Base-by-base conservation (phyloP, 1,284 basidiomycete genomes). In the Moesziomyces aphidis region DNA sequence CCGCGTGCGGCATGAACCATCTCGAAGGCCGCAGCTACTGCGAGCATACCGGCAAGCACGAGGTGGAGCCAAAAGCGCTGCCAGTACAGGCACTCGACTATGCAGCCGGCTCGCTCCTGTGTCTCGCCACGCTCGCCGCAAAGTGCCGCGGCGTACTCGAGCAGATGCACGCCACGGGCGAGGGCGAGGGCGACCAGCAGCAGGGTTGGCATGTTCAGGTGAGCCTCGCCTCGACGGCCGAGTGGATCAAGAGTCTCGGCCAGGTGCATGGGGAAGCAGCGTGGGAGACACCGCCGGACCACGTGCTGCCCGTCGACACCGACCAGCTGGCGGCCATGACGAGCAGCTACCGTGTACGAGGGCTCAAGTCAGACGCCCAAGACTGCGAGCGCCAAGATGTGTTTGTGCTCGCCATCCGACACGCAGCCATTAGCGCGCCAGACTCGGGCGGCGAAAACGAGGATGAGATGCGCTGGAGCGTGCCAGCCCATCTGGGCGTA, bases 21-120 rank as follows among this genome's bases (percentile, higher is more conserved):
- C 88, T 88, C 10, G 90, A 91, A 84, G 88, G 86, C 0, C 81
- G 87, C 53, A 61, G 47, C 46, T 88, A 88, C 4, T 88, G 86
- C 66, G 84, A 85, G 0, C 51, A 75, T 4, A 88, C 81, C 57
- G 73, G 56, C 3, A 44, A 61, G 2, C 48, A 15, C 31, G 43
- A 50, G 28, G 89, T 89, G n/a, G 86, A 64, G 23, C 62, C 80
- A 3, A 67, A 55, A 49, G 45, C 88, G 4, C 82, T 91, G 24
- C 90, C 90, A 0, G 86, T 90, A 83, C 90, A 90, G 77, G 89
- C 88, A 3, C 78, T 91, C 2, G 90, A 91, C 74, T 89, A 91
- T 68, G 88, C 88, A 0, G 89, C 89, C 3, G 90, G 88, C 0
- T 89, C 90, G 72, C 79, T 91, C 28, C 86, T 91, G 13, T 88